phyloP scores from a whole-genome alignment of 1,284 basidiomycete genomes.

The Trichosporon ovoides region DNA sequence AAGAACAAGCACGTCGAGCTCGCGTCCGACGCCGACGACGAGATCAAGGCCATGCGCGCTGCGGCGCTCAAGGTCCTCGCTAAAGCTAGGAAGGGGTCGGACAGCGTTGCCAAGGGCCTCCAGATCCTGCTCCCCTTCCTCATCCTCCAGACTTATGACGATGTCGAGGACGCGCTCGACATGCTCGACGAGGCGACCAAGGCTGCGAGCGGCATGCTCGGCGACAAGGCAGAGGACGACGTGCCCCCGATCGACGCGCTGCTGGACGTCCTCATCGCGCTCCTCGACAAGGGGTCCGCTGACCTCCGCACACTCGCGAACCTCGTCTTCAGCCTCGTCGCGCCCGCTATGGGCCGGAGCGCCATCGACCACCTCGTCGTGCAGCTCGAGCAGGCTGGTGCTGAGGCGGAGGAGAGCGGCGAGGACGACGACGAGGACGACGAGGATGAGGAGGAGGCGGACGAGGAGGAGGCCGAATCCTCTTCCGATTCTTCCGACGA shows the following conservation, averaged over 20 bases:
- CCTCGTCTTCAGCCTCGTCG: constrained; percentile 72
- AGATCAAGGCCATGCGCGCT: constrained; percentile 53
- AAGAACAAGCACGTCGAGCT: constrained; percentile 62
- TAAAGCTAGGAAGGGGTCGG: constrained; percentile 50
- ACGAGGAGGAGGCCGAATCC: constrained; percentile 40
- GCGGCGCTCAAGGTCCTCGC: constrained; percentile 52
- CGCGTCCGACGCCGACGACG: constrained; percentile 58
- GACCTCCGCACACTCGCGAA: constrained; percentile 78
- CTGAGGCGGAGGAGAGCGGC: constrained; percentile 52
- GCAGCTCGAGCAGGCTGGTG: constrained; percentile 66
- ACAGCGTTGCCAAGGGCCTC: constrained; percentile 55
- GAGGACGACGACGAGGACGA: constrained; percentile 44
- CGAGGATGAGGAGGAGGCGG: constrained; percentile 20
- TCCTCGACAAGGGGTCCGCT: constrained; percentile 76
- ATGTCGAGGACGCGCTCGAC: constrained; percentile 56
- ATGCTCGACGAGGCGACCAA: constrained; percentile 53
- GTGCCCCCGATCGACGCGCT: constrained; percentile 69
- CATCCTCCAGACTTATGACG: constrained; percentile 66
- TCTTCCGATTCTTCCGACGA: too few species aligned
- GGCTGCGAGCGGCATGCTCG: constrained; percentile 15
- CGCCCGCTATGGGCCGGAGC: constrained; percentile 62
- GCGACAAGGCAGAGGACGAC: constrained; percentile 7
- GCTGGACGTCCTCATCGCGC: constrained; percentile 80
- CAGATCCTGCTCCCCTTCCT: constrained; percentile 66
- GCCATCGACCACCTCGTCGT: constrained; percentile 78